Base-by-base conservation (phyloP, 1,139 yeast genomes). In the Geotrichum reessii region DNA sequence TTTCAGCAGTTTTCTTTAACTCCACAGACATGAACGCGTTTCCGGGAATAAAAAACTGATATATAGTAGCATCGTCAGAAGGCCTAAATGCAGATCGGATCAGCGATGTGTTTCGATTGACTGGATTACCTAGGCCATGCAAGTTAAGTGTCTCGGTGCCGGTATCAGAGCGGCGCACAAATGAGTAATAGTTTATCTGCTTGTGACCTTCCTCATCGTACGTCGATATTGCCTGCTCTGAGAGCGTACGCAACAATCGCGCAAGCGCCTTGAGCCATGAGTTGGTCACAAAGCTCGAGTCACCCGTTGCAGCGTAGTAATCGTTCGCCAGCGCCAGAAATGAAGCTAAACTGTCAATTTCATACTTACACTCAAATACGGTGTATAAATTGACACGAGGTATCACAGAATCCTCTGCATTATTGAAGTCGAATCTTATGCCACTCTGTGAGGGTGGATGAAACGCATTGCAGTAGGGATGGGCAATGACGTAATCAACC, bases 311-410 rank as follows among this genome's bases (percentile, higher is more conserved):
- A 49, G 77, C 79, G 65, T 73, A 84, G 70, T 86, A 91, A 63
- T 86, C 93, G 67, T 86, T 87, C 7, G 87, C 77, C 58, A 90
- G 73, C 0, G 92, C 85, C 61, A 90, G 74, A 66, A 89, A 90
- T 5, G 95, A 85, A 0, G 96, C 96, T 57, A 91, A 75, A 1
- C 95, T 86, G 71, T 90, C 97, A 61, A 90, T 77, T 69, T 90
- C 97, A 75, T 88, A 90, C 70, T 90, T 90, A 73, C 97, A 90
- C 70, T 90, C 97, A 72, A 89, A 90, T 1, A 89, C 96, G 24
- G 77, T 77, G 22, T 71, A 70, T 84, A 92, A 86, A 63, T 87
- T 82, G 1, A 91, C 92, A 3, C 69, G 66, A 0, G 97, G 97
- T 52, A 66, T 73, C 1, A 90, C 96, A 3, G 73, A 68, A 69